Percentiles rank a stretch among this genome's conserved stretches.
Conservation (phyloP, 495 filamentous ascomycete species). For the Penicillium flavigenum region DNA sequence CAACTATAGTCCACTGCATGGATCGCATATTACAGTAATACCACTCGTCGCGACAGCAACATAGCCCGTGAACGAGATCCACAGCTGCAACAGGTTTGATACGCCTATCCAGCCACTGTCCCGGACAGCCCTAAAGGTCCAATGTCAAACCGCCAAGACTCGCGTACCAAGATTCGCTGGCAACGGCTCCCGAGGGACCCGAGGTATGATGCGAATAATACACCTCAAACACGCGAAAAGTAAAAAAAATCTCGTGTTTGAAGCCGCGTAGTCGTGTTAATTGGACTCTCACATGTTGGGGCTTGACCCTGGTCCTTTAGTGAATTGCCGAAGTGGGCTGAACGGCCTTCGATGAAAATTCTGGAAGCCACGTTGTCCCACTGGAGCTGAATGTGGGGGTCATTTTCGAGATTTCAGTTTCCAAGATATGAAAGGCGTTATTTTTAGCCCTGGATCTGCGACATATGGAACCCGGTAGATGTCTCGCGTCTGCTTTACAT, state of each 20-base stretch:
- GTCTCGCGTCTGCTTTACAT: not conserved
- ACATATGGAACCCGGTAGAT: not conserved
- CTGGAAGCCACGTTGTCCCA: conserved; percentile 31
- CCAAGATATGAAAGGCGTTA: not conserved
- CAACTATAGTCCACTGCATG: not conserved
- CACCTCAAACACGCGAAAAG: not conserved
- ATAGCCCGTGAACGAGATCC: not conserved
- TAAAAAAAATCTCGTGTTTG: not conserved
- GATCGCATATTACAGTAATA: conserved; percentile 3
- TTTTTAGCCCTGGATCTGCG: conserved; percentile 25
- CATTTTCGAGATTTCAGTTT: conserved; percentile 1
- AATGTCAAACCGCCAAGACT: conserved; percentile 7
- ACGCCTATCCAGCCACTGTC: not conserved
- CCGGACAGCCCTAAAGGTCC: not conserved
- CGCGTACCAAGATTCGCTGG: conserved; percentile 2
- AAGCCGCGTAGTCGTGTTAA: not conserved
- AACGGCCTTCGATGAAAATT: conserved; percentile 12
- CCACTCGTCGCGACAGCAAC: conserved; percentile 9
- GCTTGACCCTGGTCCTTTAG: not conserved
- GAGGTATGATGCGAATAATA: not conserved
- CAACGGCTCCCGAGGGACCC: conserved; percentile 1
- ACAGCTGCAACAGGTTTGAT: conserved; percentile 3
- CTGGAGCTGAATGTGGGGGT: conserved; percentile 8
- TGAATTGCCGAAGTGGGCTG: conserved; percentile 9
- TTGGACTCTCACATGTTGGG: not conserved